Evolutionary conservation across 2,329 filamentous ascomycete species (phyloP).

Genomic region (Blastomyces percursus): DNA sequence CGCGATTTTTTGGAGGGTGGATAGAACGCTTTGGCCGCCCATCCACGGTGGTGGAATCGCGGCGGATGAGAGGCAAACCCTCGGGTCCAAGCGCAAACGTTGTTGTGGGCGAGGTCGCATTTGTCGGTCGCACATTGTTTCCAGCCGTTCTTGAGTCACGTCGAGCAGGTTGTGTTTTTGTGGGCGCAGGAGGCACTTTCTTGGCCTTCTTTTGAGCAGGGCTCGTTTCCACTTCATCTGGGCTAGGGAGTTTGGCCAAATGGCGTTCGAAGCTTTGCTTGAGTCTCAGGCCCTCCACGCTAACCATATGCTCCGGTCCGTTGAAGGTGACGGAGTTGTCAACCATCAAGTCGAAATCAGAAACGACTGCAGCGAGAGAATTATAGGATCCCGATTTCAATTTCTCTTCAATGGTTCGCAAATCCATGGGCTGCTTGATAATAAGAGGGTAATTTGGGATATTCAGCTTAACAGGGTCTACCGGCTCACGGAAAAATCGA

Average conservation of each 20-base stretch:
- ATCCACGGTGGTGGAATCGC: constrained; percentile 68
- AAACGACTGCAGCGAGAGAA: constrained; percentile 59
- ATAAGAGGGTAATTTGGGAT: constrained; percentile 64
- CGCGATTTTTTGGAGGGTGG: constrained; percentile 78
- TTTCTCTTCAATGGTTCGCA: constrained; percentile 69
- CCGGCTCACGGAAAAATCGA: constrained; percentile 62
- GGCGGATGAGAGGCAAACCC: constrained; percentile 69
- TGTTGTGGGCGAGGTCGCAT: constrained; percentile 36
- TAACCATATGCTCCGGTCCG: constrained; percentile 62
- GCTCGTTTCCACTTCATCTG: constrained; percentile 47
- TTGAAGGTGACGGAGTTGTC: constrained; percentile 76
- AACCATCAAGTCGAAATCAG: constrained; percentile 66
- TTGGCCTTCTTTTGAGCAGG: constrained; percentile 52
- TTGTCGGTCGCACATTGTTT: constrained; percentile 26
- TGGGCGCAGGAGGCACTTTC: constrained; percentile 26
- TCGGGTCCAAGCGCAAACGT: constrained; percentile 68
- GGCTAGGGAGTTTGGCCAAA: constrained; percentile 48
- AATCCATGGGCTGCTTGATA: constrained; percentile 72
- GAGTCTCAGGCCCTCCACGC: constrained; percentile 53
- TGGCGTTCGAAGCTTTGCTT: constrained; percentile 50
- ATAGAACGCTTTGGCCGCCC: constrained; percentile 87
- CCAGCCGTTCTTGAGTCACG: constrained; percentile 35
- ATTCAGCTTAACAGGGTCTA: constrained; percentile 61
- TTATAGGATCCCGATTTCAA: constrained; percentile 60
- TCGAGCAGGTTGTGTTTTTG: constrained; percentile 36